Base-by-base conservation (phyloP, 176 grass and related monocot genomes). In the Hyparrhenia diplandra region DNA sequence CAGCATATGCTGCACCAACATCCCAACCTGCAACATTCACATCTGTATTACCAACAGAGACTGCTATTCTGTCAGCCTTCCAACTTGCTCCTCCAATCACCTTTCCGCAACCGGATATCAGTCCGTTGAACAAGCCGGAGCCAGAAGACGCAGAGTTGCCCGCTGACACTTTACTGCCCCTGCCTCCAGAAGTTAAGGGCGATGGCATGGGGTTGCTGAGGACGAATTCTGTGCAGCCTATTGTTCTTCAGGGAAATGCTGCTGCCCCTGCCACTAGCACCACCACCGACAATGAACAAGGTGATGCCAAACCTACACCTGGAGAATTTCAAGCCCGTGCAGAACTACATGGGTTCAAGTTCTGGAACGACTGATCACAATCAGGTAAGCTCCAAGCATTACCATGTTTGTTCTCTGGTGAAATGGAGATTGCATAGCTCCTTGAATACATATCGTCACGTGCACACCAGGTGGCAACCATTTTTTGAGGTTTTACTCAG, bases 41-140 rank as follows among this genome's bases (percentile, higher is more conserved):
- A 54, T 45, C 64, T 47, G 91, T 69, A 79, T 37, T 70, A 35
- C 80, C 75, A 40, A 17, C 64, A 61, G 41, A 62, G 8, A 31
- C 31, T 27, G 76, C 35, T 74, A 31, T 67, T 21, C 34, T 85
- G 69, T 49, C 83, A 60, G 73, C 57, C 36, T 29, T 71, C 54
- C 77, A 86, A 74, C 37, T 24, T 25, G 43, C 13, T 42, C 36
- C 82, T 30, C 77, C 55, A 37, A 20, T 42, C 31, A 74, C 45
- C 73, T 59, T 49, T 1, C 5, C 35, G 3, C 62, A 80, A 59
- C 41, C 76, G 43, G 76, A 79, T n/a, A 79, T 64, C 6, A 42
- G 25, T 30, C 61, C 61, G 0, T 17, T 32, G 28, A 12, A 32
- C 61, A 32, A 31, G 61, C 12, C 17, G 61, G 13, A 64, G 29